A percentile compares a stretch with the other conserved stretches of the same genome.
phyloP scores from a whole-genome alignment of 2,329 filamentous ascomycete genomes.

The Bipolaris bicolor region DNA sequence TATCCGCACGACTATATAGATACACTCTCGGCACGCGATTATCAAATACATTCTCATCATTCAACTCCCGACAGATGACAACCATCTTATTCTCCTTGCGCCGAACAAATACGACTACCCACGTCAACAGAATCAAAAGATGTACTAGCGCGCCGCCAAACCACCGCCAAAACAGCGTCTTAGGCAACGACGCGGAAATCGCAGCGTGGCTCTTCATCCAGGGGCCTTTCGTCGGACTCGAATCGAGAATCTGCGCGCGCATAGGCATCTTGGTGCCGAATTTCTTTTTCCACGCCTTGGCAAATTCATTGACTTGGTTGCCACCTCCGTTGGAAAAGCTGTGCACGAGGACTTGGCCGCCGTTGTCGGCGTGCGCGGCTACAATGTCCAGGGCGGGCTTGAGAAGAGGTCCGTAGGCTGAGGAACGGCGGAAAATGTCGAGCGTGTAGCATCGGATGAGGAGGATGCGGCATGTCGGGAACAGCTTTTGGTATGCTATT shows the following conservation, averaged over 20 bases:
- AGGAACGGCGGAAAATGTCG: slow-evolving; percentile 39
- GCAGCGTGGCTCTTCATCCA: slow-evolving; percentile 43
- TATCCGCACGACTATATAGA: slow-evolving; percentile 64
- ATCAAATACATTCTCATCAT: slow-evolving; percentile 37
- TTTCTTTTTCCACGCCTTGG: slow-evolving; percentile 36
- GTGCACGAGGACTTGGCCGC: slow-evolving; percentile 42
- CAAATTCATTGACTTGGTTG: slow-evolving; percentile 43
- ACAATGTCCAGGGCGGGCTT: slow-evolving; percentile 38
- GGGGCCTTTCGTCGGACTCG: slow-evolving; percentile 40
- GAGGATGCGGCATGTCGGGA: slow-evolving; percentile 40
- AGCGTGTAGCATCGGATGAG: slow-evolving; percentile 37
- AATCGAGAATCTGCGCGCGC: slow-evolving; percentile 43
- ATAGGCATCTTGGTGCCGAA: slow-evolving; percentile 33
- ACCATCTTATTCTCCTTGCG: slow-evolving; percentile 36
- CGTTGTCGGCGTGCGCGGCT: slow-evolving; percentile 25
- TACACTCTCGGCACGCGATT: slow-evolving; percentile 57
- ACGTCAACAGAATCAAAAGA: slow-evolving; percentile 31
- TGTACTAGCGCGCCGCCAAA: slow-evolving; percentile 39
- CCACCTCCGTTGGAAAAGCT: slow-evolving; percentile 48
- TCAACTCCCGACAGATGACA: slow-evolving; percentile 38
- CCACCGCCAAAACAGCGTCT: slow-evolving; percentile 30
- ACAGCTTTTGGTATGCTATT: slow-evolving; percentile 37
- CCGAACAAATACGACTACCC: slow-evolving; percentile 22
- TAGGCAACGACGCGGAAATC: slow-evolving; percentile 37
- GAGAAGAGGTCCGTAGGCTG: slow-evolving; percentile 24